Evolutionary conservation across 495 filamentous ascomycete species (phyloP).

Genomic region (Sordaria brevicollis): DNA sequence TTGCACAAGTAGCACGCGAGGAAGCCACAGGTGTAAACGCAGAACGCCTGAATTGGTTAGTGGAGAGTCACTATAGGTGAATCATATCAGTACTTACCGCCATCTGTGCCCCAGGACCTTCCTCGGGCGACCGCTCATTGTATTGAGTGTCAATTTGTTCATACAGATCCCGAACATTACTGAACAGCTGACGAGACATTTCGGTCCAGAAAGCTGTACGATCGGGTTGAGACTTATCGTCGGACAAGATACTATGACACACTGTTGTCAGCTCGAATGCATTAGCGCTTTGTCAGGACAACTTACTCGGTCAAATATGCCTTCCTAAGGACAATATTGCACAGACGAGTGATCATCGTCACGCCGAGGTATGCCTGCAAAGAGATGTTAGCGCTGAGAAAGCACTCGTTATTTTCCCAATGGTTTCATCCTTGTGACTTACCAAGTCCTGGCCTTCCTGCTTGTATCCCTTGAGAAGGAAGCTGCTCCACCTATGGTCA

Average conservation of each 20-base stretch:
- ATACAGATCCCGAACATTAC: conserved; percentile 33
- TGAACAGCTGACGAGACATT: conserved; percentile 37
- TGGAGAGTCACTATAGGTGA: neutral
- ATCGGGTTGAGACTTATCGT: conserved; percentile 25
- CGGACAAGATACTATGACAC: conserved; percentile 28
- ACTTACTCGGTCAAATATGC: conserved; percentile 37
- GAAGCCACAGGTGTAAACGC: conserved; percentile 40
- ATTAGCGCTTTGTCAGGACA: neutral
- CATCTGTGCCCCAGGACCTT: conserved; percentile 40
- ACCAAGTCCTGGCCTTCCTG: conserved; percentile 34
- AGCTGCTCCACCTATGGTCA: conserved; percentile 32
- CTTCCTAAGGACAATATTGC: conserved; percentile 40
- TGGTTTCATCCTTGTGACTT: neutral
- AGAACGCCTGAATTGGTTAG: conserved; percentile 28
- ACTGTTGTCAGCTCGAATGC: neutral
- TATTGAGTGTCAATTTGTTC: conserved; percentile 39
- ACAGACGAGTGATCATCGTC: conserved; percentile 38
- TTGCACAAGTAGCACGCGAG: conserved; percentile 37
- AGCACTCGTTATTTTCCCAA: neutral
- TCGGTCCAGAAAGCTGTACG: conserved; percentile 26
- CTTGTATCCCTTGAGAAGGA: conserved; percentile 33
- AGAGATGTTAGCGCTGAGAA: neutral
- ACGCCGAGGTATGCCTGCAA: conserved; percentile 38
- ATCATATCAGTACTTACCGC: conserved; percentile 21
- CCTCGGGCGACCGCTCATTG: conserved; percentile 25